phyloP scores from a whole-genome alignment of 2,329 filamentous ascomycete genomes.

The Tolypocladium ophioglossoides region DNA sequence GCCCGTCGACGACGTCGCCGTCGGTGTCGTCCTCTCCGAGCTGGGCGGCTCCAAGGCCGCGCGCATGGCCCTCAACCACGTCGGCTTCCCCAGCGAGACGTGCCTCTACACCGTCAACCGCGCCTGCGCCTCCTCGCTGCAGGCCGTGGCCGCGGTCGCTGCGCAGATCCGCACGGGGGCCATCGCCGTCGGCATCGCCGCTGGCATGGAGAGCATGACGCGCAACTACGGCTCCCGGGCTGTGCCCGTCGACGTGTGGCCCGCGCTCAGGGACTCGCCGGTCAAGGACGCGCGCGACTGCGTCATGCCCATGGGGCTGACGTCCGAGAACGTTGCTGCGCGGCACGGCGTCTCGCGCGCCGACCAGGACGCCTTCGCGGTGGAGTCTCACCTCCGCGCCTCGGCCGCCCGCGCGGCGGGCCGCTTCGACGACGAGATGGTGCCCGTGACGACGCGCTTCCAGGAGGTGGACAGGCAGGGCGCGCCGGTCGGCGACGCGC shows the following conservation, averaged over 20 bases:
- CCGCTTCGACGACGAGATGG: slow-evolving; percentile 67
- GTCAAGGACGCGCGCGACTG: slow-evolving; percentile 69
- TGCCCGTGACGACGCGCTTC: slow-evolving; percentile 64
- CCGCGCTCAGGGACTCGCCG: slow-evolving; percentile 52
- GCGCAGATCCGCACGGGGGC: slow-evolving; percentile 65
- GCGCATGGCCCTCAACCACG: slow-evolving; percentile 82
- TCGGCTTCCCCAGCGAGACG: slow-evolving; percentile 62
- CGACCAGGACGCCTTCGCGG: slow-evolving; percentile 79
- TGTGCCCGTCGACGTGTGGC: slow-evolving; percentile 78
- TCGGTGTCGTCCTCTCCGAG: slow-evolving; percentile 84
- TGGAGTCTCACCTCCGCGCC: slow-evolving; percentile 63
- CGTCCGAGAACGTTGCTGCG: slow-evolving; percentile 76
- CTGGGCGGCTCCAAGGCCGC: slow-evolving; percentile 85
- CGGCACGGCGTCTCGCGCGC: slow-evolving; percentile 62
- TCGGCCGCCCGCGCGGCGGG: slow-evolving; percentile 58
- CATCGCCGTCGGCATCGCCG: slow-evolving; percentile 67
- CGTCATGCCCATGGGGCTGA: slow-evolving; percentile 90
- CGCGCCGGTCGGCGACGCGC: slow-evolving; percentile 41
- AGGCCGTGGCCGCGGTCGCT: slow-evolving; percentile 64
- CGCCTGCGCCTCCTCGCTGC: slow-evolving; percentile 70
- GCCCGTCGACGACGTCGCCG: slow-evolving; percentile 65
- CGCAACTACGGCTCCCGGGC: slow-evolving; percentile 75
- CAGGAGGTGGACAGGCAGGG: slow-evolving; percentile 53
- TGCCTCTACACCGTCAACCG: slow-evolving; percentile 82
- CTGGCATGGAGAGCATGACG: slow-evolving; percentile 95